phyloP scores from a whole-genome alignment of 73 alveolate genomes.

The Stentor coeruleus region DNA sequence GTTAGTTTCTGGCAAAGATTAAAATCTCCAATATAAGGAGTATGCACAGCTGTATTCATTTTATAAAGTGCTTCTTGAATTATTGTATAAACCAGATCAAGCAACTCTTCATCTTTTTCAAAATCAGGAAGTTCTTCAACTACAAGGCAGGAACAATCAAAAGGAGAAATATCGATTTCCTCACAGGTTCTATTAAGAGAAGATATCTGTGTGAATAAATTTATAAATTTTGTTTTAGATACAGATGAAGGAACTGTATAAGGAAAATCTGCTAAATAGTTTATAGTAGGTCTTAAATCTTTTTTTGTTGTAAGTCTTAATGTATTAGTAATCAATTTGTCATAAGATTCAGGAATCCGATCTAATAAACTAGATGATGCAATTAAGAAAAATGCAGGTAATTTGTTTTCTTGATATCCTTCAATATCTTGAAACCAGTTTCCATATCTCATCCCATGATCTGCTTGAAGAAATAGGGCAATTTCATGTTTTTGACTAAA shows the following conservation, averaged over 20 bases:
- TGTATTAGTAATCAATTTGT: neutral
- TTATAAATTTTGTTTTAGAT: no score
- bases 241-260: neutral
- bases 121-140: neutral
- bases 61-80: neutral
- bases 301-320: neutral
- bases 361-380: neutral
- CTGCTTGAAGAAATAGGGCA: neutral
- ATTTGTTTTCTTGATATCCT: neutral
- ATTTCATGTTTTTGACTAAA: neutral
- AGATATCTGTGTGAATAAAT: neutral
- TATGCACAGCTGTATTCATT: neutral
- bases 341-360: neutral
- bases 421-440: neutral
- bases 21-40: neutral
- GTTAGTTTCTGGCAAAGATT: neutral
- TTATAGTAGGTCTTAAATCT: neutral
- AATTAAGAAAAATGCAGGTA: neutral
- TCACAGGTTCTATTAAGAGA: neutral
- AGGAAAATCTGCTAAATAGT: neutral
- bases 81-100: neutral
- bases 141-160: neutral
- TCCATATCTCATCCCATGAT: slow-evolving; percentile 9
- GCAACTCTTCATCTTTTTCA: neutral
- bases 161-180: neutral